Conservation (phyloP, 1,284 basidiomycete genomes). For the Rhodotorula glutinis region DNA sequence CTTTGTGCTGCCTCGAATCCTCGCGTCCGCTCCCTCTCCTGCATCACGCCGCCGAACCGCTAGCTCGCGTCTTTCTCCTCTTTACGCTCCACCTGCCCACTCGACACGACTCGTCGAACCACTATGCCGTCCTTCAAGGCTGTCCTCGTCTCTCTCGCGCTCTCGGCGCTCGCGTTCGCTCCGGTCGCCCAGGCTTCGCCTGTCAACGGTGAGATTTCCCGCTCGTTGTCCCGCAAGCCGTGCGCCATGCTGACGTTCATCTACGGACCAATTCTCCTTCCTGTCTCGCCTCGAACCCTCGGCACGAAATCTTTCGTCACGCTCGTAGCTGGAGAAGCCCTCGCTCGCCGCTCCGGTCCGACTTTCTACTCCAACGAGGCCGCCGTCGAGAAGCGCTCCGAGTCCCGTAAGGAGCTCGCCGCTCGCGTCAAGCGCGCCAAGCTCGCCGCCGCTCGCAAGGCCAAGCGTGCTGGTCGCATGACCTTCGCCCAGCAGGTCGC, state of each 20-base stretch:
- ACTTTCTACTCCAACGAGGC: slow-evolving; percentile 18
- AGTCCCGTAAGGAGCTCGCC: slow-evolving; percentile 16
- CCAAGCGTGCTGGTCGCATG: slow-evolving; percentile 4
- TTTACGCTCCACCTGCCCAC: not conserved
- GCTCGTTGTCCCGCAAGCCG: not conserved
- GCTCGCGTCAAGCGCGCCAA: slow-evolving; percentile 16
- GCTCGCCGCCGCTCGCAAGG: slow-evolving; percentile 18
- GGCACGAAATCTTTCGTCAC: not conserved
- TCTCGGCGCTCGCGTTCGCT: slow-evolving; percentile 12
- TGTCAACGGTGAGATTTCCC: slow-evolving; percentile 4
- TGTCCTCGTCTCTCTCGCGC: slow-evolving; percentile 19
- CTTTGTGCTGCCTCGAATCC: too few relatives aligned
- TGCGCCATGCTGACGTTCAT: not conserved
- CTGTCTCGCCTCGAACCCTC: too few relatives aligned
- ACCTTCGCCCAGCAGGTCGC: slow-evolving; percentile 11
- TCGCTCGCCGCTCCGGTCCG: slow-evolving; percentile 12
- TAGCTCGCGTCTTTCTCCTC: too few relatives aligned
- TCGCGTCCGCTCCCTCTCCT: too few relatives aligned
- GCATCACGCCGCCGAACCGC: too few relatives aligned
- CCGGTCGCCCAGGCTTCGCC: slow-evolving; percentile 13
- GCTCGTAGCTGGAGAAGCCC: not conserved
- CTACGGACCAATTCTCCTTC: not conserved
- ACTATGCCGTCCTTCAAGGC: slow-evolving; percentile 25
- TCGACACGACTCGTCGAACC: not conserved
- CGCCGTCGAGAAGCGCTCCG: slow-evolving; percentile 16